Evolutionary conservation across 192 early-diverging fungal genomes (phyloP).

Genomic region (Entophlyctis helioformis): DNA sequence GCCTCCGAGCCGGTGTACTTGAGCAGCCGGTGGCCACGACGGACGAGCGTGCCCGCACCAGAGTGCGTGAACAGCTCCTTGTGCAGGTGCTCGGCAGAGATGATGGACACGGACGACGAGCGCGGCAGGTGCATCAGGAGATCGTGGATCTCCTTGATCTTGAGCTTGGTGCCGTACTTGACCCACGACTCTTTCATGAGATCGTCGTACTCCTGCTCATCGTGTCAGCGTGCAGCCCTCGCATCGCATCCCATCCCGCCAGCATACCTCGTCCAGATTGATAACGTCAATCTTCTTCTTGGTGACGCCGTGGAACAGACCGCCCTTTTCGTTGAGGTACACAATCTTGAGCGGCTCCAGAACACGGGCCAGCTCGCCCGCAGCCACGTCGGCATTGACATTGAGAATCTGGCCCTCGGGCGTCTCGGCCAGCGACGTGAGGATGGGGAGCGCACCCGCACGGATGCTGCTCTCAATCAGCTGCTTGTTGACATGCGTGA

Average conservation of each 20-base stretch:
- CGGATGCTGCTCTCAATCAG: constrained; percentile 87
- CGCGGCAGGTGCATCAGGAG: constrained; percentile 89
- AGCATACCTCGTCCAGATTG: constrained; percentile 84
- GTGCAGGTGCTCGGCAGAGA: constrained; percentile 95
- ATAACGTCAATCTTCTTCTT: constrained; percentile 95
- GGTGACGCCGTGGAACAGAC: constrained; percentile 86
- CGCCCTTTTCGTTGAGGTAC: constrained; percentile 96
- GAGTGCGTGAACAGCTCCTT: constrained; percentile 98
- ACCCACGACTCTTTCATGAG: constrained; percentile 94
- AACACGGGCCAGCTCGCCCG: constrained; percentile 90
- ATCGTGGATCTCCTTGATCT: constrained; percentile 96
- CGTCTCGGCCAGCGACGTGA: constrained; percentile 92
- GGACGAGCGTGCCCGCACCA: constrained; percentile 95
- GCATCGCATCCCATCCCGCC: too few relatives aligned
- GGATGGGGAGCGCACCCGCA: constrained; percentile 88
- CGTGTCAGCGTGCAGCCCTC: neutral
- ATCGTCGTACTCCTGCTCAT: constrained; percentile 81
- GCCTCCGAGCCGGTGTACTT: constrained; percentile 53
- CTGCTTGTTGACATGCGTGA: constrained; percentile 82
- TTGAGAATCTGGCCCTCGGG: constrained; percentile 94
- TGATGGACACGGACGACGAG: constrained; percentile 98
- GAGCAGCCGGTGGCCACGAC: constrained; percentile 85
- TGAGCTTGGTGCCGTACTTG: constrained; percentile 93
- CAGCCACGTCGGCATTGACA: constrained; percentile 97
- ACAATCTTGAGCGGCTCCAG: constrained; percentile 97